Base-by-base conservation (phyloP, 2,329 filamentous ascomycete genomes). In the Penicillium sp. region DNA sequence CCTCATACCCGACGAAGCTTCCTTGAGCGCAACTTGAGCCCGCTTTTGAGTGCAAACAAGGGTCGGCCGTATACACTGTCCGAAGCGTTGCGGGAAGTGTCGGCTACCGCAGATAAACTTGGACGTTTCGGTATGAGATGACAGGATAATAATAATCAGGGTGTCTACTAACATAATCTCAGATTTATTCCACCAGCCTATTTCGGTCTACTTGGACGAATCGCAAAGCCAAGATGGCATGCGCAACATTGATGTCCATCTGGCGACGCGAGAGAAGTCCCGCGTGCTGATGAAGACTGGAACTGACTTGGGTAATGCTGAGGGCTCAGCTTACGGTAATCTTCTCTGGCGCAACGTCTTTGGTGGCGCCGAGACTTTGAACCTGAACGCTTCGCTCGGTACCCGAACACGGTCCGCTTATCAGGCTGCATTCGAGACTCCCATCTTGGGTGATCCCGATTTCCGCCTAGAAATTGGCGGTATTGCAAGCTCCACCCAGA, bases 331-430 rank as follows among this genome's bases (percentile, higher is more conserved):
- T 4, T 97, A 96, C 71, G 88, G 90, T 64, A 93, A 94, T 65
- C 83, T 92, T 45, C 82, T 93, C 51, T 88, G 92, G 81, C 88
- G 94, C 66, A 99, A 99, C 76, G 84, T 99, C 59, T 91, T 99
- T 72, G 94, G 94, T 51, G 94, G 94, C 40, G 94, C 93, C 25
- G 94, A 99, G 79, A 89, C 89, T 56, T 78, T 99, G 62, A 91
- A 90, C 52, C 80, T 96, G 59, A 93, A 96, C 69, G 93, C 91
- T 49, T 93, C 91, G 33, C 80, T 93, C 25, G 94, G 94, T 57
- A 97, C 93, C 7, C 85, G 94, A 45, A 97, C 94, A 29, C 84
- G 92, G 48, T 96, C 92, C 3, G 90, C 93, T 27, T 97, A 97
- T 77, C 93, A 91, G 63, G 91, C 91, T 54, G 87, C 86, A 57